Evolutionary conservation across 345 rosid species (phyloP).

Genomic region (Arabis hirsuta): DNA sequence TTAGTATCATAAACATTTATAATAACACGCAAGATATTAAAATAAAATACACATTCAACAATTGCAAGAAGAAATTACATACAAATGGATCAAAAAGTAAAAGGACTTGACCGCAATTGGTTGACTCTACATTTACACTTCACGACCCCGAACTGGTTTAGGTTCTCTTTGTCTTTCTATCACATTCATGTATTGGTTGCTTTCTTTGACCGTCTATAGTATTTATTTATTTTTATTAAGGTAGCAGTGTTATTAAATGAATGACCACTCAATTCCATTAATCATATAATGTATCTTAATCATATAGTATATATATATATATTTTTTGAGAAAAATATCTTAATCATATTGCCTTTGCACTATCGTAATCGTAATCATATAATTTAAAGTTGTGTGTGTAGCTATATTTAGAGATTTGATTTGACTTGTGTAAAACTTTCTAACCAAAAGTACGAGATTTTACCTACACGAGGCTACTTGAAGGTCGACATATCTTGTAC

Average conservation of each 20-base stretch:
- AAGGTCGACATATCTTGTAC: not conserved
- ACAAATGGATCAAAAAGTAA: no score
- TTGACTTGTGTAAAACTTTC: conserved; percentile 36
- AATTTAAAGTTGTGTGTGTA: conserved; percentile 11
- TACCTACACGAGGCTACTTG: conserved; percentile 5
- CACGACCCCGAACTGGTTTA: conserved; percentile 36
- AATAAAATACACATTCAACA: no score
- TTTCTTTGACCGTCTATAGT: conserved; percentile 41
- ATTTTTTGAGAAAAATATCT: no score
- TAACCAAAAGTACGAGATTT: conserved; percentile 3
- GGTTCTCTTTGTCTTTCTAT: conserved; percentile 18
- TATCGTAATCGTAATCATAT: conserved; percentile 6
- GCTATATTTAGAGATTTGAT: conserved; percentile 20
- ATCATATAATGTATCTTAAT: conserved; percentile 18
- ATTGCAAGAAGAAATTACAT: no score
- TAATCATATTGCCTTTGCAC: conserved; percentile 27
- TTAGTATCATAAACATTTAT: no score
- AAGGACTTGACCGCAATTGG: conserved; percentile 38
- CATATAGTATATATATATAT: no score
- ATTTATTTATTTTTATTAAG: not conserved
- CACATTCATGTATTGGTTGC: conserved; percentile 29
- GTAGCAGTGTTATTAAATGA: conserved; percentile 10
- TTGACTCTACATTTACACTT: conserved; percentile 38
- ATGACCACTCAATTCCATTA: conserved; percentile 14
- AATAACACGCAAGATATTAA: no score